A percentile compares a stretch with the other conserved stretches of the same genome.
phyloP scores from a whole-genome alignment of 495 filamentous ascomycete genomes.

The Neurospora sp. region DNA sequence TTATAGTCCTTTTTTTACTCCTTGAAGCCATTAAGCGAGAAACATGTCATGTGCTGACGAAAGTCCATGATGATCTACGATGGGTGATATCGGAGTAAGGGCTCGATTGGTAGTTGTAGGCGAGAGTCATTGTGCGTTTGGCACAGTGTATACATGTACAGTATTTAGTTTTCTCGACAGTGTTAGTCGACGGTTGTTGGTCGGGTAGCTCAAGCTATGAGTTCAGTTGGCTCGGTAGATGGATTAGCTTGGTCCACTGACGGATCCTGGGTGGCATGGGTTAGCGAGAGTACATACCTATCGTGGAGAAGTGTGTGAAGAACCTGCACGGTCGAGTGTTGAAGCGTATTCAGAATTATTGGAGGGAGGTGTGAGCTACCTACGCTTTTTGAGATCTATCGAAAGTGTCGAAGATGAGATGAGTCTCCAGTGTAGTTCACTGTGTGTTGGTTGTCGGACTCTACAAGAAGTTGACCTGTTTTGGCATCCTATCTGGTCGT shows the following conservation, averaged over 20 bases:
- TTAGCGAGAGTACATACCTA: not conserved
- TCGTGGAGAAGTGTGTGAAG: not conserved
- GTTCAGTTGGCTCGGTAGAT: not conserved
- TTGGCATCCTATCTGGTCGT: not conserved
- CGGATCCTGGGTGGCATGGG: not conserved
- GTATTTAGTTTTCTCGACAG: not conserved
- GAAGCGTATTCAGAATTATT: too few relatives aligned
- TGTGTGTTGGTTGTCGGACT: not conserved
- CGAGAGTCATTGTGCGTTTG: not conserved
- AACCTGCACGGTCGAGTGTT: too few relatives aligned
- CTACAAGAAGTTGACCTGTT: accelerated
- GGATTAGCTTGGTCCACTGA: not conserved
- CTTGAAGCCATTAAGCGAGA: too few relatives aligned
- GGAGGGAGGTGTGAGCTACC: not conserved
- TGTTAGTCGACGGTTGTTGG: not conserved
- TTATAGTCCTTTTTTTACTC: too few relatives aligned
- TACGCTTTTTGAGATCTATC: not conserved
- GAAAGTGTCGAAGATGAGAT: not conserved
- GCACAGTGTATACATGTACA: not conserved
- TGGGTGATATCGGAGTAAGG: not conserved
- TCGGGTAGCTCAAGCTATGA: too few relatives aligned
- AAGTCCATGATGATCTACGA: not conserved
- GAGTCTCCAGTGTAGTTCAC: not conserved
- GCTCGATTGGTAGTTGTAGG: not conserved
- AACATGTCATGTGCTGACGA: not conserved